Base-by-base conservation (phyloP, 2,329 filamentous ascomycete species). In the Lasiodiplodia hormozganensis region DNA sequence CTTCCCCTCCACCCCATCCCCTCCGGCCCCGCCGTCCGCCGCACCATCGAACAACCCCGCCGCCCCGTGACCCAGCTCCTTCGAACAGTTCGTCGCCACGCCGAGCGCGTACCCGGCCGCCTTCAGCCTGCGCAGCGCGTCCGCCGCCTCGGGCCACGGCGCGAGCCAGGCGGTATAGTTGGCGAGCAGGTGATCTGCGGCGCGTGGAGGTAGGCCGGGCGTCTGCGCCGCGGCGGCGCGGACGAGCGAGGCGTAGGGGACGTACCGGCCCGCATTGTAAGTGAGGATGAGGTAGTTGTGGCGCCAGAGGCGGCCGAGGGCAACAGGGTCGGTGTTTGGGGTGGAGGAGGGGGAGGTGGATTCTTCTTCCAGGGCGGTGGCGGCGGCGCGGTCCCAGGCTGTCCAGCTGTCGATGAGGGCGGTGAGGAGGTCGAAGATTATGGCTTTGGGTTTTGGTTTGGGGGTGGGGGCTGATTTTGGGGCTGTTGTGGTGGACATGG, bases 401-500 rank as follows among this genome's bases (percentile, higher is more conserved):
- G 71, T 75, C 80, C 80, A 82, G 2, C 79, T 81, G 72, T 82
- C 76, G 7, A 80, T 70, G 0, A 82, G 77, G 16, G 73, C 80
- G 1, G 80, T 82, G 28, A 82, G 76, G 34, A 82, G 79, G 68
- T 82, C 80, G 38, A 82, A 82, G 36, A 82, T 70, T 1, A 82
- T 73, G 57, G 74, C 80, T 71, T 69, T 70, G 36, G 67, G 69
- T 54, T 60, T 67, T 25, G 23, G 51, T 28, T 54, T 18, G 56
- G 21, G 60, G 10, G 58, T 6, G 25, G 58, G n/a, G 25, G 40
- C 23, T 25, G 58, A 14, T 36, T 40, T 40, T 28, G n/a, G 18
- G n/a, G 14, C 7, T 38, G 28, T n/a, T 52, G 25, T n/a, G 25
- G 23, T 7, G 60, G 28, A 21, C 43, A 21, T 52, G 60, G 8